Evolutionary conservation across 164 flowering plant genomes (phyloP).

Genomic region (Vitis labrusca): DNA sequence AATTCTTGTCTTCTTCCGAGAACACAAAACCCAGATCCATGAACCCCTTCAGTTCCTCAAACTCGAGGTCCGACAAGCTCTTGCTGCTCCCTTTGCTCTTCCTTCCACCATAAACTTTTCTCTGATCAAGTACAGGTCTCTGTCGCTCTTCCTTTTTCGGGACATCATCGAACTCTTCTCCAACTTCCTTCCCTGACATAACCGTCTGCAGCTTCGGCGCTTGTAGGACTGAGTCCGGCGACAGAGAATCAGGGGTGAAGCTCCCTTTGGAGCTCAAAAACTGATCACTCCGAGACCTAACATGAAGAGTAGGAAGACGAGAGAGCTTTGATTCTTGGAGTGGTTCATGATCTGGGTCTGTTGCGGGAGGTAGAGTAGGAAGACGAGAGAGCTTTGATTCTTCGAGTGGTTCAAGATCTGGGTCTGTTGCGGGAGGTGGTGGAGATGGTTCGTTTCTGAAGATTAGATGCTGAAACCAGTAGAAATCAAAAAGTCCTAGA

Average conservation of each 20-base stretch:
- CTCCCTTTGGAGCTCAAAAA: background rate
- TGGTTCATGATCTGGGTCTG: background rate
- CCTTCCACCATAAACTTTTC: background rate
- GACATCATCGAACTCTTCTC: background rate
- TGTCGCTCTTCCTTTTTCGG: background rate
- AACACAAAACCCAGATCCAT: slow-evolving; percentile 45
- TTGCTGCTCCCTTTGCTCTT: slow-evolving; percentile 12
- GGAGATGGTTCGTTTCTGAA: background rate
- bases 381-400: slow-evolving; percentile 1
- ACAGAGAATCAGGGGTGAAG: slow-evolving; percentile 13
- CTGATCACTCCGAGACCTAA: slow-evolving; percentile 23
- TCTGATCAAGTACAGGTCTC: no score
- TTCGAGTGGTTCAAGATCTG: background rate
- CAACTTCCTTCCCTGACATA: slow-evolving; percentile 23
- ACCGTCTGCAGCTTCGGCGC: slow-evolving; percentile 25
- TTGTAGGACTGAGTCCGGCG: slow-evolving; percentile 28
- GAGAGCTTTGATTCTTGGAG: background rate
- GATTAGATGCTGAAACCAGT: slow-evolving; percentile 21
- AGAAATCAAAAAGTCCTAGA: slow-evolving; percentile 23
- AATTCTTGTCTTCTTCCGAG: slow-evolving; percentile 30
- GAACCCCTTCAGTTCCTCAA: slow-evolving; percentile 38
- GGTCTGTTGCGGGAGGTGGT: background rate
- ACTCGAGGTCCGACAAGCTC: slow-evolving; percentile 38
- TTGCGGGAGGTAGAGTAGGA: background rate
- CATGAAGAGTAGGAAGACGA: slow-evolving; percentile 8